A percentile compares a stretch with the other conserved stretches of the same genome.
Conservation (phyloP, 1,139 yeast genomes). For the Yamadazyma kanchanaburiensis region DNA sequence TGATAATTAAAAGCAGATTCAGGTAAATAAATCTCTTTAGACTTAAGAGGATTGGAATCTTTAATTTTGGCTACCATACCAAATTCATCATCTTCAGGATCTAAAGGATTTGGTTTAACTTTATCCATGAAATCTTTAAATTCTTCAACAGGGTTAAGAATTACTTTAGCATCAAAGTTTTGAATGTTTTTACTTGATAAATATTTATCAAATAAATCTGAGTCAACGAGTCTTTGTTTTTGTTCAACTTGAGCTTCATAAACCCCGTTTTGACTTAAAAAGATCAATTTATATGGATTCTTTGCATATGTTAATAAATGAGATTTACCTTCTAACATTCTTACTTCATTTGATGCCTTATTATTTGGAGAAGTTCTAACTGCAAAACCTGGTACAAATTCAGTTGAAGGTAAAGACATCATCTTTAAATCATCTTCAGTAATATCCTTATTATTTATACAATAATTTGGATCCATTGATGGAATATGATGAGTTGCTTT, state of each 20-base stretch:
- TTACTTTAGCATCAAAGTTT: constrained; percentile 13
- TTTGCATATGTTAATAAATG: constrained; percentile 41
- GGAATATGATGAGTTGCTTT: constrained; percentile 19
- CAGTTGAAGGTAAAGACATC: constrained; percentile 18
- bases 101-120: constrained; percentile 16
- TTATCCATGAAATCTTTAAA: constrained; percentile 14
- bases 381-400: constrained; percentile 25
- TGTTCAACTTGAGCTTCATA: constrained; percentile 26
- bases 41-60: constrained; percentile 10
- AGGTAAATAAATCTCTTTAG: constrained; percentile 18
- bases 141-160: constrained; percentile 19
- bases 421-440: constrained; percentile 22
- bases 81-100: constrained; percentile 18
- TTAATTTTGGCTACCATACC: constrained; percentile 20
- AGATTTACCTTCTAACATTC: constrained; percentile 38
- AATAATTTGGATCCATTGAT: constrained; percentile 19
- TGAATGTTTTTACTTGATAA: constrained; percentile 16
- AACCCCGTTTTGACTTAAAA: constrained; percentile 35
- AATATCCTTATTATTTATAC: constrained; percentile 21
- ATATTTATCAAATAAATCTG: constrained; percentile 20
- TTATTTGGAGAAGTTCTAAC: constrained; percentile 21
- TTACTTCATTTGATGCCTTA: constrained; percentile 22
- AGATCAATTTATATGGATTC: constrained; percentile 39
- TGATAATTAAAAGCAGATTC: constrained; percentile 21
- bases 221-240: constrained; percentile 18